Conservation (phyloP, 257 asterid species). For the Petunia secreta region DNA sequence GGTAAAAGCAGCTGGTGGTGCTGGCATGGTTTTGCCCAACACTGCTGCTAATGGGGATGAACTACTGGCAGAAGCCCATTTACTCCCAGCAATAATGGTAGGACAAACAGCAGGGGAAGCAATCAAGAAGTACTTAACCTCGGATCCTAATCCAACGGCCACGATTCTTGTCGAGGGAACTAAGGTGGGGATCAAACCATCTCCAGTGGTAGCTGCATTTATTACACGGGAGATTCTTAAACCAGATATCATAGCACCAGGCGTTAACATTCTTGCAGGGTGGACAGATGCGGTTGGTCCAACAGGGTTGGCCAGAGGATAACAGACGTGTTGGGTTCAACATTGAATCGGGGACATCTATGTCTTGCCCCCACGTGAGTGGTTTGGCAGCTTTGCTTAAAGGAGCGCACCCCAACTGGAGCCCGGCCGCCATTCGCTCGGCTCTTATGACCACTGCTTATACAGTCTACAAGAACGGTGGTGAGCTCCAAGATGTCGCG, state of each 20-base stretch:
- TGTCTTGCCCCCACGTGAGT: slow-evolving; percentile 70
- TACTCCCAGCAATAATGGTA: slow-evolving; percentile 60
- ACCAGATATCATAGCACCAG: slow-evolving; percentile 74
- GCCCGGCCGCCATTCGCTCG: slow-evolving; percentile 67
- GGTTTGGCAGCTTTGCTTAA: slow-evolving; percentile 61
- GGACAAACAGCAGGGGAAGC: slow-evolving; percentile 53
- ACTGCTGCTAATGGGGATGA: slow-evolving; percentile 67
- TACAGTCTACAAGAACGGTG: slow-evolving; percentile 48
- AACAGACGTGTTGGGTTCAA: slow-evolving; percentile 49
- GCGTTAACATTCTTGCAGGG: slow-evolving; percentile 59
- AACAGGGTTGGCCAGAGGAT: slow-evolving; percentile 52
- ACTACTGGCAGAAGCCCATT: slow-evolving; percentile 62
- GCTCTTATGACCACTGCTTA: slow-evolving; percentile 73
- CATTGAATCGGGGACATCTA: slow-evolving; percentile 66
- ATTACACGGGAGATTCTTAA: slow-evolving; percentile 62
- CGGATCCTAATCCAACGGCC: slow-evolving; percentile 44
- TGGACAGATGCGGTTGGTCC: slow-evolving; percentile 61
- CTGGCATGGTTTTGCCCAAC: slow-evolving; percentile 65
- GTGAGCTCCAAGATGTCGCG: slow-evolving; percentile 52
- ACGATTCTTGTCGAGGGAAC: slow-evolving; percentile 56
- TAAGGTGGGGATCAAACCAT: slow-evolving; percentile 63
- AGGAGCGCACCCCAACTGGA: slow-evolving; percentile 68
- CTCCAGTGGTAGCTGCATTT: slow-evolving; percentile 72
- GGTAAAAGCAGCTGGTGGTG: slow-evolving; percentile 60
- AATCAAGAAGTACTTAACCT: slow-evolving; percentile 45